Base-by-base conservation (phyloP, 2,329 filamentous ascomycete genomes). In the Monosporascus sp. region DNA sequence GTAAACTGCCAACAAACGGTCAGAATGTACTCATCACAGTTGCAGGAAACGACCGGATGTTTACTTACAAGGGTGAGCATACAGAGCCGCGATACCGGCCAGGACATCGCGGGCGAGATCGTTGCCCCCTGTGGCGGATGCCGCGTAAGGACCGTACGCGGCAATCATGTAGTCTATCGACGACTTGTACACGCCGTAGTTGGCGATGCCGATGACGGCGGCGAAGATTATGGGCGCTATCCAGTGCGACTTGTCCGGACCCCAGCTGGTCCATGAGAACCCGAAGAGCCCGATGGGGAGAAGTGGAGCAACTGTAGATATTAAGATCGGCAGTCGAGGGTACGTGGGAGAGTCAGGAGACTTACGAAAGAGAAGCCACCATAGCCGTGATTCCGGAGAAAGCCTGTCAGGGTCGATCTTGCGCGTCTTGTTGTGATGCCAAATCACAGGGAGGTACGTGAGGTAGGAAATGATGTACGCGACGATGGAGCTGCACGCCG, bases 131-230 rank as follows among this genome's bases (percentile, higher is more conserved):
- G 87, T 90, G 1, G 88, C 88, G 0, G 86, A 89, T 1, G 87
- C 87, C 2, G 86, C 82, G 66, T 89, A 90, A 0, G 82, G 82
- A 0, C 87, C 88, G 62, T 90, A 89, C 0, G 86, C 84, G 54
- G 84, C 85, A 35, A 89, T 81, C 81, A 89, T 89, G 71, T 91
- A 91, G 68, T 91, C 85, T 58, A 89, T 87, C 1, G 86, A 88
- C 1, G 86, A 84, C 82, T 88, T 88, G 71, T 89, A 89, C 55
- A 89, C 88, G 37, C 80, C 74, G 40, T 87, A 88, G 63, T 91
- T 91, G 52, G 87, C 87, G 50, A 91, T 85, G 22, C 86, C 88
- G 49, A 91, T 84, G 44, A 88, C 73, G 17, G 76, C 77, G 2
- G 79, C 77, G 58, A 86, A 88, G 48, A 89, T 71, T 73, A 86